Percentiles rank a stretch among this genome's conserved stretches.
phyloP scores from a whole-genome alignment of 2,329 filamentous ascomycete genomes.

The Beauveria caledonica region DNA sequence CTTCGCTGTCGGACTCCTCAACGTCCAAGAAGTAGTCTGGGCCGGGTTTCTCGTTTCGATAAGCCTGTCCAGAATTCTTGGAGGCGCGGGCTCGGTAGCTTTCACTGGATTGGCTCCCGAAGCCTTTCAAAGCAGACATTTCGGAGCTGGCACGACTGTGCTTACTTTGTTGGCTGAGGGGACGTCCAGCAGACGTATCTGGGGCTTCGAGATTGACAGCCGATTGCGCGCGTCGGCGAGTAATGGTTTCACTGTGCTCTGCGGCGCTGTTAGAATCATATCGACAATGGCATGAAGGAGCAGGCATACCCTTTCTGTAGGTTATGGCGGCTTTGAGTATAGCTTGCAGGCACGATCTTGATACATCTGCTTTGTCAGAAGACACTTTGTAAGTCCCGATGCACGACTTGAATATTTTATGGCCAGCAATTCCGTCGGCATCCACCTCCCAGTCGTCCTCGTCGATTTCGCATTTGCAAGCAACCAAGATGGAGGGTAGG shows the following conservation, averaged over 20 bases:
- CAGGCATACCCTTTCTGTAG: conserved; percentile 53
- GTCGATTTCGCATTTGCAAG: conserved; percentile 81
- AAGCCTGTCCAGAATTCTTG: conserved; percentile 32
- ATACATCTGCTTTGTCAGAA: conserved; percentile 58
- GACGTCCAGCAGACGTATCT: conserved; percentile 41
- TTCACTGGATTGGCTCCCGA: conserved; percentile 38
- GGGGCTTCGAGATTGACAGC: conserved; percentile 52
- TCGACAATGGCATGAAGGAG: background rate
- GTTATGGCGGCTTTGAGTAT: conserved; percentile 66
- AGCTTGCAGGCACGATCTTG: conserved; percentile 66
- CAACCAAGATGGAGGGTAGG: conserved; percentile 72
- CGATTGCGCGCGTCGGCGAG: conserved; percentile 51
- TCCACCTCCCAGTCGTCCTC: conserved; percentile 64
- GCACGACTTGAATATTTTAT: conserved; percentile 58
- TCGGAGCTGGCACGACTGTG: conserved; percentile 67
- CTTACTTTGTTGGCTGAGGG: conserved; percentile 53
- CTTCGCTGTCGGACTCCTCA: conserved; percentile 63
- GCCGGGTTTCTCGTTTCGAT: conserved; percentile 40
- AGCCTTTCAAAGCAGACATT: conserved; percentile 50
- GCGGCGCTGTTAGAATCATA: conserved; percentile 14
- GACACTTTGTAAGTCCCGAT: conserved; percentile 70
- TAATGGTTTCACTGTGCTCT: conserved; percentile 35
- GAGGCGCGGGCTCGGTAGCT: conserved; percentile 23
- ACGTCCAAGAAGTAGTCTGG: conserved; percentile 55
- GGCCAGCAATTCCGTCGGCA: conserved; percentile 52